These are phyloP conservation scores for Leccinum incarnatum DNA, from an alignment of 768 basidiomycete genomes.

Conservation along the genomic window DNA sequence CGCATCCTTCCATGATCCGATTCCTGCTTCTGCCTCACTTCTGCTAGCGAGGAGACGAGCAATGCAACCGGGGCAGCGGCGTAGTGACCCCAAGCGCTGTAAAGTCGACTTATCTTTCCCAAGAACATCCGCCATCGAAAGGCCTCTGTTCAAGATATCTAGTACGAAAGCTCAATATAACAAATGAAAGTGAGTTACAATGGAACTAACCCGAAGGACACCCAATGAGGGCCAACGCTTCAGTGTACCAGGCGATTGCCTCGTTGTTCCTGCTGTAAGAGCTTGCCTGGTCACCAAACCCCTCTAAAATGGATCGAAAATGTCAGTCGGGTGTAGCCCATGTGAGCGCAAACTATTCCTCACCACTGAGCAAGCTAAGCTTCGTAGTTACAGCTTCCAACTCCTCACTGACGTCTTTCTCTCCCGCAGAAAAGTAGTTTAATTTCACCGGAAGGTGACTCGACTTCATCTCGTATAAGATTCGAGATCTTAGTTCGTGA, in stretches of 20 bases:
- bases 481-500: neutral
- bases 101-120: neutral
- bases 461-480: slow-evolving; percentile 1
- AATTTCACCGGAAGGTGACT: neutral
- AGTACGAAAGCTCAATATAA: neutral
- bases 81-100: neutral
- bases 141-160: neutral
- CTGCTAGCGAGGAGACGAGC: slow-evolving; percentile 7
- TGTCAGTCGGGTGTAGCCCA: neutral
- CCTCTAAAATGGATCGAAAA: slow-evolving; percentile 1
- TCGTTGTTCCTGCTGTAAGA: neutral
- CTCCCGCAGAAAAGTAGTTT: neutral
- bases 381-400: neutral
- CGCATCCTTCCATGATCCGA: neutral
- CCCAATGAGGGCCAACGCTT: slow-evolving; percentile 5
- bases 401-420: slow-evolving; percentile 6
- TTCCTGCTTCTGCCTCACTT: slow-evolving; percentile 1
- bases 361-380: slow-evolving; percentile 15
- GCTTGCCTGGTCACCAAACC: slow-evolving; percentile 12
- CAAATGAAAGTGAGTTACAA: neutral
- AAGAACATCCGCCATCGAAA: neutral
- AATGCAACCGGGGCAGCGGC: neutral
- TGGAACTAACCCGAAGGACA: slow-evolving; percentile 3
- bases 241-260: slow-evolving; percentile 16
- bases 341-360: neutral